phyloP scores from a whole-genome alignment of 805 yeast species.

The Millerago galiae region DNA sequence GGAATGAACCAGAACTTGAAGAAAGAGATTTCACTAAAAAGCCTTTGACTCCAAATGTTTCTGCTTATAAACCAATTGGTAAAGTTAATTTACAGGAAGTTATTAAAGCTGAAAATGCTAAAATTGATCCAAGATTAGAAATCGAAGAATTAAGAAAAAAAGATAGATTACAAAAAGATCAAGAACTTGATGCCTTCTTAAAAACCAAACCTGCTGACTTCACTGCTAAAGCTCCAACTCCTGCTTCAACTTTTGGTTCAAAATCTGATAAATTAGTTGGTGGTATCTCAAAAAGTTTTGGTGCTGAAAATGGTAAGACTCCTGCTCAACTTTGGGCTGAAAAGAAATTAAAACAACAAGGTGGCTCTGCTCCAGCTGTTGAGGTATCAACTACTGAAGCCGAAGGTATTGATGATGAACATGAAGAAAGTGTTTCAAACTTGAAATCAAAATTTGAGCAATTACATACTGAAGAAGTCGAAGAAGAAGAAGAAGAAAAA shows the following conservation, averaged over 20 bases:
- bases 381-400: conserved; percentile 24
- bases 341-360: conserved; percentile 46
- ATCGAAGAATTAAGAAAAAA: conserved; percentile 30
- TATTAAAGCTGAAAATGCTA: conserved; percentile 36
- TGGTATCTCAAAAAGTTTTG: conserved; percentile 57
- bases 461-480: conserved; percentile 22
- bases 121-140: conserved; percentile 38
- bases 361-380: conserved; percentile 19
- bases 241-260: conserved; percentile 14
- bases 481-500: conserved; percentile 20
- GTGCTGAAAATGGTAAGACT: conserved; percentile 69
- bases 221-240: conserved; percentile 19
- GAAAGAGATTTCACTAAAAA: conserved; percentile 45
- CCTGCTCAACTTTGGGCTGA: conserved; percentile 98
- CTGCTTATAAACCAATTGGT: conserved; percentile 58
- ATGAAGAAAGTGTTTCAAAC: conserved; percentile 27
- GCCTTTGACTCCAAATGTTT: conserved; percentile 35
- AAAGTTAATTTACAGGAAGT: conserved; percentile 44
- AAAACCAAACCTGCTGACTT: conserved; percentile 29
- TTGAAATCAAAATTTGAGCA: conserved; percentile 33
- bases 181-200: conserved; percentile 28
- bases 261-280: conserved; percentile 39
- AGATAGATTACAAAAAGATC: conserved; percentile 29
- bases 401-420: conserved; percentile 20
- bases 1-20: conserved; percentile 40